Evolutionary conservation across 176 grass and related monocot genomes (phyloP).

Genomic region (Triticum dicoccoides): DNA sequence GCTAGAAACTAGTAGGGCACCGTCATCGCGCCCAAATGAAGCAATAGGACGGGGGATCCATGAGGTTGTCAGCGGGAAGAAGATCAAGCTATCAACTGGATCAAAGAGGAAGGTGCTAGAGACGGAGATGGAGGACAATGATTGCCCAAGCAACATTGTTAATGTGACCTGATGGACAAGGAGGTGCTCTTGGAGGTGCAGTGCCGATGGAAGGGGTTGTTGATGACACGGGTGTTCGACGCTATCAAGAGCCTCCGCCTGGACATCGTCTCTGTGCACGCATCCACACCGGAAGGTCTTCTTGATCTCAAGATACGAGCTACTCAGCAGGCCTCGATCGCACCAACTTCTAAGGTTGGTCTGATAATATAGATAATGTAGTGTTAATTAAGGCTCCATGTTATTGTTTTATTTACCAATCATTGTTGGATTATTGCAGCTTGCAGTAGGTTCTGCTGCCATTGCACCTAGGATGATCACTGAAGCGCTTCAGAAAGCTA

Average conservation of each 20-base stretch:
- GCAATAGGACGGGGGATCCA: background rate
- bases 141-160: slow-evolving; percentile 31
- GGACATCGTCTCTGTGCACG: slow-evolving; percentile 66
- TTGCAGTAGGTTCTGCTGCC: background rate
- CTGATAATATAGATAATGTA: background rate
- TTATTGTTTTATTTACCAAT: background rate
- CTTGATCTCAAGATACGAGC: slow-evolving; percentile 67
- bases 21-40: background rate
- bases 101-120: slow-evolving; percentile 28
- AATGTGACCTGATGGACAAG: slow-evolving; percentile 57
- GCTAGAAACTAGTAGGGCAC: slow-evolving; percentile 42
- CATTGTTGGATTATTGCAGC: slow-evolving; percentile 29
- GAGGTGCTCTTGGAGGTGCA: slow-evolving; percentile 62
- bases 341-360: background rate
- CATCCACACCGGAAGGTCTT: slow-evolving; percentile 31
- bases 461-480: slow-evolving; percentile 58
- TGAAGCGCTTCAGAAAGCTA: slow-evolving; percentile 48
- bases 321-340: slow-evolving; percentile 33
- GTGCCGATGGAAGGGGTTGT: slow-evolving; percentile 64
- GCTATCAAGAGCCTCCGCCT: slow-evolving; percentile 56
- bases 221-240: slow-evolving; percentile 63
- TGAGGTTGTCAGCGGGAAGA: background rate
- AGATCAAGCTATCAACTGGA: background rate
- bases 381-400: background rate
- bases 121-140: slow-evolving; percentile 14